Conservation (phyloP, 805 yeast species). For the Barnettozyma pratensis region DNA sequence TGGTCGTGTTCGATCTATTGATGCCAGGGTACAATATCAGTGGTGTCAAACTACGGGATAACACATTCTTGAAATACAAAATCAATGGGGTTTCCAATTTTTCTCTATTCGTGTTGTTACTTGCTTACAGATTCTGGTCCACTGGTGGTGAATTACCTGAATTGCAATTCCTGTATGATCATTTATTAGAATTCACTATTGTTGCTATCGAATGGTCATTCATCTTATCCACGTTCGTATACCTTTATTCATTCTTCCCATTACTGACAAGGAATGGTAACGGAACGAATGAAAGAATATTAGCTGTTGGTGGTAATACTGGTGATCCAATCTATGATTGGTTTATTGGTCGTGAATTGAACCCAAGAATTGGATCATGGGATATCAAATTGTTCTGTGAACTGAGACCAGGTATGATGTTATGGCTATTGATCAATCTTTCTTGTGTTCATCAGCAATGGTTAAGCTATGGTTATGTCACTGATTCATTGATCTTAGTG, state of each 20-base stretch:
- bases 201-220: constrained; percentile 62
- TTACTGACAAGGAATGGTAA: constrained; percentile 42
- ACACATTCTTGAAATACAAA: constrained; percentile 61
- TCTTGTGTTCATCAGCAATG: constrained; percentile 82
- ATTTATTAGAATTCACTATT: constrained; percentile 59
- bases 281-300: constrained; percentile 58
- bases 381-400: constrained; percentile 93
- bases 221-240: constrained; percentile 57
- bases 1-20: constrained; percentile 58
- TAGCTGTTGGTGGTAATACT: constrained; percentile 85
- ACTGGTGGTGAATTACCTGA: constrained; percentile 68
- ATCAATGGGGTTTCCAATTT: constrained; percentile 73
- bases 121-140: constrained; percentile 47
- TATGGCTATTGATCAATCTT: constrained; percentile 77
- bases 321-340: constrained; percentile 76
- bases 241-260: constrained; percentile 63
- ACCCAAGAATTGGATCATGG: constrained; percentile 80
- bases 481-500: constrained; percentile 70
- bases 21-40: constrained; percentile 58
- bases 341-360: constrained; percentile 95
- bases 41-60: constrained; percentile 77
- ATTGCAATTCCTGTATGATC: constrained; percentile 65
- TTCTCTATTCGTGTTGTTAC: constrained; percentile 30
- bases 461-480: constrained; percentile 47
- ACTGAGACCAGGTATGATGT: constrained; percentile 86